phyloP scores from a whole-genome alignment of 2,329 filamentous ascomycete genomes.

The Raffaelea ambrosiae region DNA sequence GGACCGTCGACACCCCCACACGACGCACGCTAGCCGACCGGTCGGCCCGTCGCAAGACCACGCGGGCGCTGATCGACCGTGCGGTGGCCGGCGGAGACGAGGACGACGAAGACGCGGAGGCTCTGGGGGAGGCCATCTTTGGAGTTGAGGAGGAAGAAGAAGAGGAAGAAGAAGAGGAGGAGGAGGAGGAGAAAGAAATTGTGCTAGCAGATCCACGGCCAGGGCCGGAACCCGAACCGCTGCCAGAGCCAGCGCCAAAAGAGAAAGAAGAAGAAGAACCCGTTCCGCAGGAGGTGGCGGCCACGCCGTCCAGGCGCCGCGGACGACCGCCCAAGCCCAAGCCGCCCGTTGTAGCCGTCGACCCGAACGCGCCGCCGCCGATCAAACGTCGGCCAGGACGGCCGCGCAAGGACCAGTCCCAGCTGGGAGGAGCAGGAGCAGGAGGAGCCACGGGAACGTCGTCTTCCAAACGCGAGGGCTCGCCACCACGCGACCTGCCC shows the following conservation, averaged over 20 bases:
- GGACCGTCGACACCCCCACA: constrained; percentile 42
- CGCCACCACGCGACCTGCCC: constrained; percentile 72
- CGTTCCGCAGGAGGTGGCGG: constrained; percentile 21
- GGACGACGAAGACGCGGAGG: constrained; percentile 65
- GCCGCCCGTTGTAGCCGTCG: neutral
- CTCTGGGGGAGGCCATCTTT: constrained; percentile 60
- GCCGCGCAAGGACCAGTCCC: constrained; percentile 19
- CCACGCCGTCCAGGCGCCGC: constrained; percentile 38
- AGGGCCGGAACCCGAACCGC: too few species aligned
- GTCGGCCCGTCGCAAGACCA: constrained; percentile 81
- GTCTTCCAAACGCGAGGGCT: constrained; percentile 37
- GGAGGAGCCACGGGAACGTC: constrained; percentile 31
- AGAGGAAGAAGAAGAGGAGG: constrained; percentile 19
- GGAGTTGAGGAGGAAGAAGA: constrained; percentile 42
- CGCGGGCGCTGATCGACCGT: constrained; percentile 64
- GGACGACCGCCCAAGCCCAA: constrained; percentile 11
- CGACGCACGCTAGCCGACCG: constrained; percentile 66
- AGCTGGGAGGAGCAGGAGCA: constrained; percentile 34
- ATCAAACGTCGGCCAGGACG: constrained; percentile 11
- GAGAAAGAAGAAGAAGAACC: constrained; percentile 44
- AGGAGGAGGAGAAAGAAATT: constrained; percentile 23
- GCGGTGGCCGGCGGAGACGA: constrained; percentile 54
- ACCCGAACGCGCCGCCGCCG: constrained; percentile 21
- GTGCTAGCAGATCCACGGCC: too few species aligned
- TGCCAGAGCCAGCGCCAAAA: constrained; percentile 27